Base-by-base conservation (phyloP, 345 rosid species). In the Pelargonium nanum region DNA sequence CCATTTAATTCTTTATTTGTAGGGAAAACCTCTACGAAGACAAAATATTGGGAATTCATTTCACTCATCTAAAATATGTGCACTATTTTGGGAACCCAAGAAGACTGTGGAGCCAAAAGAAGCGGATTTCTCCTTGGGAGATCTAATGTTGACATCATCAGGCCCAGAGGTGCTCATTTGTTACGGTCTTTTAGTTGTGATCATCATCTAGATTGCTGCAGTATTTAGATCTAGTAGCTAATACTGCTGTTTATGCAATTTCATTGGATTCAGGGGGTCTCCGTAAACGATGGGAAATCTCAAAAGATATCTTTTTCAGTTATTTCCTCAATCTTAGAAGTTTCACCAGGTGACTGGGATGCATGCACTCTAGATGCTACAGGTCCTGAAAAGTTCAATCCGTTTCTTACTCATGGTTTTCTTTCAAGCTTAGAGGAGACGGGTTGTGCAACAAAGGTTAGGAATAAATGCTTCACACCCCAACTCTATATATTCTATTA, bases 401-500 rank as follows among this genome's bases (percentile, higher is more conserved):
- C 98, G 13, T 91, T 91, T 77, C 87, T 91, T 20, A 70, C 72
- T 28, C 80, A 91, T 57, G 88, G 78, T 7, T 91, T 91, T 65
- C 95, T 91, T 66, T 91, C 91, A 4, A 79, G 86, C 79, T 81
- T 91, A 60, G 98, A 91, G 82, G 95, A 86, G 63, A 72, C 98
- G 0, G 63, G 74, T 26, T 83, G 78, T 54, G 83, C 96, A 2
- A 72, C 77, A 53, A 84, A 88, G 96, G 98, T 91, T 65, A 45
- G 70, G 52, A 3, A 64, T 51, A 65, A 9, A 44, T 55, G 17
- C 30, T 0, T 59, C n/a, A n/a, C n/a, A n/a, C n/a, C n/a, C n/a
- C n/a, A n/a, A n/a, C n/a, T n/a, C n/a, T n/a, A n/a, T n/a, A n/a
- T n/a, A n/a, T n/a, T n/a, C n/a, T n/a, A n/a, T n/a, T n/a, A n/a